Conservation (phyloP, 2,329 filamentous ascomycete species). For the Neofusicoccum umdonicola region DNA sequence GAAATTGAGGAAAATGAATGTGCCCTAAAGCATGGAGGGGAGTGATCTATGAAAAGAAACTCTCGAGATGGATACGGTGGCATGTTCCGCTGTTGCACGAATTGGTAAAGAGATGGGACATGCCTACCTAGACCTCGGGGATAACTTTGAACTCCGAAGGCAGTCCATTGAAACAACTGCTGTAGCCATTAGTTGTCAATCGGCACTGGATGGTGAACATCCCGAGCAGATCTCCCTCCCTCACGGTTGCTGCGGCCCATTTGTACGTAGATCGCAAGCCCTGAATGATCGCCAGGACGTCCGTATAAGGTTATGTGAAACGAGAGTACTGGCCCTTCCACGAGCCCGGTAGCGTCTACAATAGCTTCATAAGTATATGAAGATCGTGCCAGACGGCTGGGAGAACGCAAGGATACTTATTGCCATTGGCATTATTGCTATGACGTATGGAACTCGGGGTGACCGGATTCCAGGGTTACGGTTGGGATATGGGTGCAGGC, state of each 20-base stretch:
- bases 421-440: background rate
- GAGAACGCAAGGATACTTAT: background rate
- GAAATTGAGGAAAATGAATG: no score
- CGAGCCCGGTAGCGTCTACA: background rate
- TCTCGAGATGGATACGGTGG: no score
- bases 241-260: background rate
- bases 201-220: no score
- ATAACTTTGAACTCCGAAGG: no score
- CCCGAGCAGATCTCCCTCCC: background rate
- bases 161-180: no score
- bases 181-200: no score
- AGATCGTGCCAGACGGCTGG: background rate
- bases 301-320: conserved; percentile 2
- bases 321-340: background rate
- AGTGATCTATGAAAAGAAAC: no score
- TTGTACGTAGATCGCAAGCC: background rate
- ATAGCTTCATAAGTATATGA: background rate
- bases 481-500: background rate
- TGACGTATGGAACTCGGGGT: background rate
- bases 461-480: no score
- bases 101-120: no score
- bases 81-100: no score
- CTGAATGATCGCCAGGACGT: background rate
- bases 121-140: no score
- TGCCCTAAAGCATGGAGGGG: no score